Conservation (phyloP, 805 yeast genomes). For the Wickerhamomyces xylosicus region DNA sequence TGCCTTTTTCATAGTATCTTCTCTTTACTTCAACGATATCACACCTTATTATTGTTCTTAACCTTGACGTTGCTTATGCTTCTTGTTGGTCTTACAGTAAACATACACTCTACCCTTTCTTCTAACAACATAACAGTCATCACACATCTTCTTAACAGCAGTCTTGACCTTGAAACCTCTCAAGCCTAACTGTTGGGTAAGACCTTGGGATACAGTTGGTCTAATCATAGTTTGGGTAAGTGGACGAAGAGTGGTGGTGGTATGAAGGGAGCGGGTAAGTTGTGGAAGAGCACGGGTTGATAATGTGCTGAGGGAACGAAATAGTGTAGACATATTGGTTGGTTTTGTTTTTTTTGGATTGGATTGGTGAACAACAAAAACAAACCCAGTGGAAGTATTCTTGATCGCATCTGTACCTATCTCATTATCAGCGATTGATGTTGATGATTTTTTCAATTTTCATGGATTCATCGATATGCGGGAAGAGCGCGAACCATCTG, state of each 20-base stretch:
- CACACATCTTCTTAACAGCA: conserved; percentile 87
- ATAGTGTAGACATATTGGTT: neutral
- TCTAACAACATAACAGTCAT: conserved; percentile 80
- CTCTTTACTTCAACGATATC: too few species aligned
- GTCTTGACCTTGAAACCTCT: conserved; percentile 89
- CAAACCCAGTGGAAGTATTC: too few species aligned
- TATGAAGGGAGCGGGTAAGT: neutral
- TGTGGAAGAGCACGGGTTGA: neutral
- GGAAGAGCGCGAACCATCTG: too few species aligned
- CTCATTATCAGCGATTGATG: too few species aligned
- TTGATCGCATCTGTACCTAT: too few species aligned
- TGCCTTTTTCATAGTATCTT: too few species aligned
- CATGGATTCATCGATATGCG: too few species aligned
- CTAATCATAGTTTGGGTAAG: neutral
- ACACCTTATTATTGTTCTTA: too few species aligned
- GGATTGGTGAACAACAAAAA: neutral
- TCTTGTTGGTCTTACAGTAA: conserved; percentile 84
- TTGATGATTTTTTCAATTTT: too few species aligned
- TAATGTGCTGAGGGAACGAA: neutral
- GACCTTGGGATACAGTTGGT: neutral
- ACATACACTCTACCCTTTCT: conserved; percentile 93
- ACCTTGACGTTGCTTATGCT: conserved; percentile 92
- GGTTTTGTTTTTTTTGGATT: neutral
- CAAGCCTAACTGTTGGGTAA: neutral
- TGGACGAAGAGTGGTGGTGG: neutral